Evolutionary conservation across 768 basidiomycete genomes (phyloP).

Genomic region (Mycena belliarum): DNA sequence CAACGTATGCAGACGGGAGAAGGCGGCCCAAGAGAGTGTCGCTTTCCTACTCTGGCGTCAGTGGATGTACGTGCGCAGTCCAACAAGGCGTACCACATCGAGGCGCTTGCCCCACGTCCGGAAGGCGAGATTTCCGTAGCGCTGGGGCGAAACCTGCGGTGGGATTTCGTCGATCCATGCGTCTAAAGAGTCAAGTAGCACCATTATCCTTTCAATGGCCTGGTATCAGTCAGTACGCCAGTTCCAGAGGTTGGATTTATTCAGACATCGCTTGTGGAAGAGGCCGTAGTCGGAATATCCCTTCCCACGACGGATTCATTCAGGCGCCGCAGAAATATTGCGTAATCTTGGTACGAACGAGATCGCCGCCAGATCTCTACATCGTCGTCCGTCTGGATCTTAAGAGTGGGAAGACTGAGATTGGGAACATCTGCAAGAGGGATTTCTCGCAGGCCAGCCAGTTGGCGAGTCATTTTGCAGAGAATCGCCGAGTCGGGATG

Average conservation of each 20-base stretch:
- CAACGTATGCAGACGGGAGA: conserved; percentile 45
- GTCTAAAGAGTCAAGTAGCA: conserved; percentile 66
- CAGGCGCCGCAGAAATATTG: conserved; percentile 72
- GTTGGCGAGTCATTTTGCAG: conserved; percentile 9
- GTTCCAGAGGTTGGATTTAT: background rate
- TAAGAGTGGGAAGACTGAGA: conserved; percentile 41
- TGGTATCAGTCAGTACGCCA: conserved; percentile 26
- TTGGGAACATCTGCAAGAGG: conserved; percentile 10
- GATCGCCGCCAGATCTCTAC: conserved; percentile 72
- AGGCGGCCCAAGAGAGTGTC: conserved; percentile 50
- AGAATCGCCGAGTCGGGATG: background rate
- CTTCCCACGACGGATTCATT: conserved; percentile 77
- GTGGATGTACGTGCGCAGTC: background rate
- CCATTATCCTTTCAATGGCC: conserved; percentile 50
- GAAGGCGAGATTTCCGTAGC: conserved; percentile 93
- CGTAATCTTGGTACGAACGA: conserved; percentile 72
- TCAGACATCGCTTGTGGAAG: conserved; percentile 37
- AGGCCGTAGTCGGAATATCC: conserved; percentile 45
- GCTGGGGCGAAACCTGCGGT: conserved; percentile 68
- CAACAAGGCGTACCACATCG: conserved; percentile 57
- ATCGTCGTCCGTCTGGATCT: conserved; percentile 73
- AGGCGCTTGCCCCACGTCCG: conserved; percentile 79
- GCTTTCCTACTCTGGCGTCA: conserved; percentile 44
- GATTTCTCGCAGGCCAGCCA: conserved; percentile 25
- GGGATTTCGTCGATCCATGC: conserved; percentile 84